Evolutionary conservation across 2,329 filamentous ascomycete genomes (phyloP), one percentile per base, ranked within the genome.

Genomic region (Allantophomopsis lycopodina): DNA sequence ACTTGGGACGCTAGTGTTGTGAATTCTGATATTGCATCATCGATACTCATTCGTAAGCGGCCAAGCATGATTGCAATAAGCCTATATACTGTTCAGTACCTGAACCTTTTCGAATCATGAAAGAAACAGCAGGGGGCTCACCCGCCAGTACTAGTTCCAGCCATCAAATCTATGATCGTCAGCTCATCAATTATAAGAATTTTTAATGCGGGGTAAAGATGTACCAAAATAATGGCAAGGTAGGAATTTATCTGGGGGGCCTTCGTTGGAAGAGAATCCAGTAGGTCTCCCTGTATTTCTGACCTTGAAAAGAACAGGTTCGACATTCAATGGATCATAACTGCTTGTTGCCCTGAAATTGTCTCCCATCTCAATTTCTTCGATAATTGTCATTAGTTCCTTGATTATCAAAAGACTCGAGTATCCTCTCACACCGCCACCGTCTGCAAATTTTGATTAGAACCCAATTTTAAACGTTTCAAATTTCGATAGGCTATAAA

Each of bases 361-460:
- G 3, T 20, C 7, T 18, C n/a, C 11, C 8, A 5, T 18, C 35
- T 37, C 35, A 10, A 37, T 37, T 14, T 37, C 3, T 14, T 23
- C 16, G 14, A 58, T 49, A n/a, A 37, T 41, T 11, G 35, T 44
- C 55, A 58, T 59, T 16, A 60, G 45, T 7, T 44, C 40, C 21
- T 59, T 36, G 2, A 59, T 36, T 5, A 59, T 55, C 2, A 56
- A 43, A 4, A 60, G 51, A 20, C 50, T 49, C 7, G 55, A 54
- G 0, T 58, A 48, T 1, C 57, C 57, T 2, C 57, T 48, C 11
- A 60, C 52, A 2, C 57, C 57, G 11, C 57, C 57, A 7, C 57
- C 57, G 40, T 60, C 57, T 38, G 23, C 10, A 28, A 12, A 28
- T 20, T 7, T 7, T 4, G 7, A 20, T 20, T 7, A 28, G 11